These are phyloP conservation scores for Pistacia integerrima DNA, from an alignment of 345 rosid genomes.

Conservation along the genomic window DNA sequence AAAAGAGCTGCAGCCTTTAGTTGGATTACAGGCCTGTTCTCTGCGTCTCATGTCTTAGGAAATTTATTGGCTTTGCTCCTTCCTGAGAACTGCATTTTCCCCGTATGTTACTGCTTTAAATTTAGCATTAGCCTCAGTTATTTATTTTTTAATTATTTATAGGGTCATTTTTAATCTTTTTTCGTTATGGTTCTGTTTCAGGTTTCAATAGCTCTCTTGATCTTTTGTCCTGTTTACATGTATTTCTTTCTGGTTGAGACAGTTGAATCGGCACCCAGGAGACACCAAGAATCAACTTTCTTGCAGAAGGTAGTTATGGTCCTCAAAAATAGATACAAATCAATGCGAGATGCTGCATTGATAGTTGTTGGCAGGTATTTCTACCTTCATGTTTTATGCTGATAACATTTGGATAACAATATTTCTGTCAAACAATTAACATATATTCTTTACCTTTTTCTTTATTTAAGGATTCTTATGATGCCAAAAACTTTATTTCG, in stretches of 20 bases:
- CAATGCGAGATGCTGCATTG: conserved; percentile 50
- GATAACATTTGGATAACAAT: background rate
- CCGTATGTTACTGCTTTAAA: conserved; percentile 26
- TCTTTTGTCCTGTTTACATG: conserved; percentile 44
- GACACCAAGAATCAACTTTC: conserved; percentile 36
- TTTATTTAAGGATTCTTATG: background rate
- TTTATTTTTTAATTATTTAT: background rate
- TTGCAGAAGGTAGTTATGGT: conserved; percentile 29
- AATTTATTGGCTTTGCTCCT: conserved; percentile 51
- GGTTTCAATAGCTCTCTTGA: conserved; percentile 53
- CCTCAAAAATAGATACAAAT: conserved; percentile 31
- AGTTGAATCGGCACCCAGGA: conserved; percentile 23
- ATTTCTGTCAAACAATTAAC: background rate
- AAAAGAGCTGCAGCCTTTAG: conserved; percentile 55
- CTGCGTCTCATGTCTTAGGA: conserved; percentile 56
- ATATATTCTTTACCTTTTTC: background rate
- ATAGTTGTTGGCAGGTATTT: conserved; percentile 41
- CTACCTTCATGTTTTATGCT: background rate
- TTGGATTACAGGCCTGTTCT: conserved; percentile 59
- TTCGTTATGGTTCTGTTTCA: conserved; percentile 20
- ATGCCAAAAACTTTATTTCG: background rate
- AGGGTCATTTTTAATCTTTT: background rate
- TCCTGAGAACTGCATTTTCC: conserved; percentile 50
- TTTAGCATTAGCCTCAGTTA: background rate
- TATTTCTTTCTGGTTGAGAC: conserved; percentile 50